A percentile compares a stretch with the other conserved stretches of the same genome.
Conservation (phyloP, 2,329 filamentous ascomycete species). For the Penicillium sp. region DNA sequence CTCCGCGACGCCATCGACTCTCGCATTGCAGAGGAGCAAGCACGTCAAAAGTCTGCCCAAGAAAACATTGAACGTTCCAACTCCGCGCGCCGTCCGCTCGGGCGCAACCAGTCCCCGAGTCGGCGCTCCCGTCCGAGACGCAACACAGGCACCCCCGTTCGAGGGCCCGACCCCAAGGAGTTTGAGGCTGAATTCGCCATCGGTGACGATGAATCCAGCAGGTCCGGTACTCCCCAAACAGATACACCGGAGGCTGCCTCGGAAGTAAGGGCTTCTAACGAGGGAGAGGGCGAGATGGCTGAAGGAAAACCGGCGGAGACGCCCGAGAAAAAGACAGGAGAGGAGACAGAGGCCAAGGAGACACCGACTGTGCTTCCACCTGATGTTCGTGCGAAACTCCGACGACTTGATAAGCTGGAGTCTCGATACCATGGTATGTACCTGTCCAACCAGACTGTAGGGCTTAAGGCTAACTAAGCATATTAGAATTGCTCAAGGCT, state of each 20-base stretch:
- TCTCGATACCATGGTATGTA: constrained; percentile 73
- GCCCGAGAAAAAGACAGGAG: constrained; percentile 18
- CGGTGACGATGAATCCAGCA: constrained; percentile 68
- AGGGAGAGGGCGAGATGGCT: constrained; percentile 23
- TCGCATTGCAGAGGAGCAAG: constrained; percentile 87
- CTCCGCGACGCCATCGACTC: constrained; percentile 81
- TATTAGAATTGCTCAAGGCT: constrained; percentile 78
- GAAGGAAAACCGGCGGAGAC: constrained; percentile 20
- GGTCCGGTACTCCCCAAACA: constrained; percentile 57
- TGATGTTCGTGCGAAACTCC: constrained; percentile 71
- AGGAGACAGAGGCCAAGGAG: constrained; percentile 21
- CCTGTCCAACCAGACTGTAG: not conserved
- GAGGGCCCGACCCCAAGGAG: constrained; percentile 75
- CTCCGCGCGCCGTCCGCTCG: constrained; percentile 39
- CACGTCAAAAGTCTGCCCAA: constrained; percentile 62
- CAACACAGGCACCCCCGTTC: constrained; percentile 47
- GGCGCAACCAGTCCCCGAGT: constrained; percentile 28
- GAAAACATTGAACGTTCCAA: constrained; percentile 45
- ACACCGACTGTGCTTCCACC: constrained; percentile 60
- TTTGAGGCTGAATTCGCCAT: constrained; percentile 85
- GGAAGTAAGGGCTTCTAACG: constrained; percentile 16
- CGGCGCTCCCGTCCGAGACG: constrained; percentile 35
- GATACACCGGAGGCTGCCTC: constrained; percentile 39
- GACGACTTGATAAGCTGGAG: constrained; percentile 87
- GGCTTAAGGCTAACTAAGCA: constrained; percentile 1